Evolutionary conservation across 352 stramenopile species (phyloP).

Genomic region (Pythium aristosporum): DNA sequence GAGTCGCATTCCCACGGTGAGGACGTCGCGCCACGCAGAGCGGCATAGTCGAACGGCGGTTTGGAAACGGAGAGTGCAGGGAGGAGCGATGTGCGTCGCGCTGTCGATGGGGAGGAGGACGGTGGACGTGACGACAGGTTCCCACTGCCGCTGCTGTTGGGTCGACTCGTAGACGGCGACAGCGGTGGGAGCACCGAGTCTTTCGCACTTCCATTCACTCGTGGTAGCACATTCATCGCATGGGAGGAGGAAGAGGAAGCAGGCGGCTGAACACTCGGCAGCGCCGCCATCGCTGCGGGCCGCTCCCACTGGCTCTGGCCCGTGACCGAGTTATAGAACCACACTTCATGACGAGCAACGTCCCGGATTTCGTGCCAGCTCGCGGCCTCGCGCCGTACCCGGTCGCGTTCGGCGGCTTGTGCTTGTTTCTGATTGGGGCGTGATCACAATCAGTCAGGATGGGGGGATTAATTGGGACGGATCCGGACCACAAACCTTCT

Average conservation of each 20-base stretch:
- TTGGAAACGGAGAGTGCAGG: constrained; percentile 6
- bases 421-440: constrained; percentile 6
- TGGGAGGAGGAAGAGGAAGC: not conserved
- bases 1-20: constrained; percentile 71
- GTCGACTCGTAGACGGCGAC: constrained; percentile 20
- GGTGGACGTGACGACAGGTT: not conserved
- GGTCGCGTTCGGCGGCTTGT: constrained; percentile 2
- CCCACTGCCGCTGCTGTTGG: constrained; percentile 15
- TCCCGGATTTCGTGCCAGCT: constrained; percentile 79
- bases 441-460: not conserved
- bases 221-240: not conserved
- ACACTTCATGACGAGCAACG: constrained; percentile 60
- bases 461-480: not conserved
- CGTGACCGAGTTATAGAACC: constrained; percentile 79
- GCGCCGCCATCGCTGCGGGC: constrained; percentile 33
- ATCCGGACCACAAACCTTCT: constrained; percentile 11
- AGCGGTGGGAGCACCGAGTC: constrained; percentile 17
- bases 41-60: constrained; percentile 32
- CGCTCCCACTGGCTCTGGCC: constrained; percentile 77
- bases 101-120: not conserved
- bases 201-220: not conserved
- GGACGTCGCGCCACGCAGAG: constrained; percentile 16
- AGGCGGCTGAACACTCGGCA: not conserved
- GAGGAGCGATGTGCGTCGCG: not conserved
- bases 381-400: constrained; percentile 5